Base-by-base conservation (phyloP, 306 rosid genomes). In the Hippophae rhamnoides region DNA sequence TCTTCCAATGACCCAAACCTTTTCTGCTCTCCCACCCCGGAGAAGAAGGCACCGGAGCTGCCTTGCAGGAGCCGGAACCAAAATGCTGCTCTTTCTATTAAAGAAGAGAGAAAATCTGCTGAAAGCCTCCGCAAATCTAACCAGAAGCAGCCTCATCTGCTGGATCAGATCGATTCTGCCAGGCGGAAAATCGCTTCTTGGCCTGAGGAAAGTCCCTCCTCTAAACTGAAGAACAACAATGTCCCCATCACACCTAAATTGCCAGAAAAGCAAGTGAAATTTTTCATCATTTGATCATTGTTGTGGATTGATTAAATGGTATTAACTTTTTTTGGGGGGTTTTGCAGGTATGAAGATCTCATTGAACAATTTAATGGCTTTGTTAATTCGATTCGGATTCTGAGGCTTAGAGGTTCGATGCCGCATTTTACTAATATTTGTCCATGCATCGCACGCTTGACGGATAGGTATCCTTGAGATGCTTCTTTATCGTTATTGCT, bases 21-120 rank as follows among this genome's bases (percentile, higher is more conserved):
- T 5, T 18, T 84, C 52, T 69, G 45, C 60, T 47, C 86, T 13
- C 77, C 64, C 61, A 85, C 97, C 7, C 95, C 95, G 0, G 88
- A 90, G 76, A 31, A 31, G 38, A 84, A 81, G 69, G 38, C 72
- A 0, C 57, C 60, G 1, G 76, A 65, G 66, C 72, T 64, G 56
- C 58, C 65, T 7, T 70, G 7, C 51, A 72, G 92, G 14, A 9
- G 64, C 27, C 71, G 87, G 40, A 87, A 74, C 47, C 79, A 76
- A 0, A 78, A 78, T 10, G 69, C 79, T 4, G 87, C 82, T 3
- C 78, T 72, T 13, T 76, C 89, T 1, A 6, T 85, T 6, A 60
- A 56, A 2, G 82, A 76, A 8, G 65, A 83, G 7, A 63, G 71
- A 47, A 72, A 61, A 41, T 87, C 80, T 0, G 86, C 89, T 0